Percentiles rank a stretch among this genome's conserved stretches.
phyloP scores from a whole-genome alignment of 345 rosid genomes.

The Garcia nutans region DNA sequence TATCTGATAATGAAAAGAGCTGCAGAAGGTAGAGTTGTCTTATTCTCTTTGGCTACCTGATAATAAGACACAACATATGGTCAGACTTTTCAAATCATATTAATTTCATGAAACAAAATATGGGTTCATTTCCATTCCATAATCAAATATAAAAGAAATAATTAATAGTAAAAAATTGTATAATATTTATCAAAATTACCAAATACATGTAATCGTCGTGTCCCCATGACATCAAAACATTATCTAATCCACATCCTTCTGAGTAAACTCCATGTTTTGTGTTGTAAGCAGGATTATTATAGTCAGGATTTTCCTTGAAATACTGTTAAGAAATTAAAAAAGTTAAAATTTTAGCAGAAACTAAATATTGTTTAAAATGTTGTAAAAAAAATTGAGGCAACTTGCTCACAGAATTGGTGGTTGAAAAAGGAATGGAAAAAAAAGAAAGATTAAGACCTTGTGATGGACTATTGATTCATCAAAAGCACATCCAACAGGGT shows the following conservation, averaged over 20 bases:
- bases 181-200: conserved; percentile 31
- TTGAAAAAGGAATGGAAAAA: background rate
- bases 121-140: background rate
- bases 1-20: conserved; percentile 68
- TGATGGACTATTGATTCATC: conserved; percentile 73
- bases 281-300: conserved; percentile 46
- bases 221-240: conserved; percentile 65
- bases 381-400: background rate
- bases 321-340: conserved; percentile 31
- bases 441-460: conserved; percentile 43
- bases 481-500: conserved; percentile 81
- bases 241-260: conserved; percentile 55
- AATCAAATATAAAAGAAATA: background rate
- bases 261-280: conserved; percentile 54
- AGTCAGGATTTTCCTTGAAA: conserved; percentile 60
- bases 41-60: conserved; percentile 62
- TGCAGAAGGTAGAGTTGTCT: conserved; percentile 58
- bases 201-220: conserved; percentile 75
- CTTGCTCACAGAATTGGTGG: background rate
- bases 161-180: background rate
- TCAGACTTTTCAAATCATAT: background rate
- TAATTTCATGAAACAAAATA: background rate
- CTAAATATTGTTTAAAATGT: background rate
- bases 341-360: background rate
- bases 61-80: background rate